Evolutionary conservation across 306 rosid genomes (phyloP).

Genomic region (Canavalia gladiata): DNA sequence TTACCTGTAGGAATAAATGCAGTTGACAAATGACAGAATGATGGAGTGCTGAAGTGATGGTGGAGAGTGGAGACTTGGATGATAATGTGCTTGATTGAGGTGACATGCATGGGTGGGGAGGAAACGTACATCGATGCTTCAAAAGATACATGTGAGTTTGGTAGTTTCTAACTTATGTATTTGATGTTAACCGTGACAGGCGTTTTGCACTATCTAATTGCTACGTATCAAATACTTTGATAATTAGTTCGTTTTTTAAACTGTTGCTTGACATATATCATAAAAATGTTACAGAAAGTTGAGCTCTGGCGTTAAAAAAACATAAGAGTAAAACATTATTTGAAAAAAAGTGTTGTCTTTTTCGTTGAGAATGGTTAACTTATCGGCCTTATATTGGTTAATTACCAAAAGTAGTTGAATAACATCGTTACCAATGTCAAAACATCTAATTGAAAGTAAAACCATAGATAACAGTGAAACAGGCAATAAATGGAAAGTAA

Average conservation of each 20-base stretch:
- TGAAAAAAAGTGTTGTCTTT: background rate
- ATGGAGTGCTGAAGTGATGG: constrained; percentile 1
- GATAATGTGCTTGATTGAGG: constrained; percentile 27
- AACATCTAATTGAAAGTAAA: background rate
- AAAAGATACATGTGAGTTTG: constrained; percentile 12
- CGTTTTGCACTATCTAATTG: background rate
- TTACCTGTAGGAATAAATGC: constrained; percentile 20
- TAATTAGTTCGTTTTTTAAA: background rate
- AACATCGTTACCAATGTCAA: background rate
- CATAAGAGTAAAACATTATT: background rate
- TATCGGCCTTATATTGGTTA: background rate
- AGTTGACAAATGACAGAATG: constrained; percentile 4
- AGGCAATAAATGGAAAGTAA: background rate
- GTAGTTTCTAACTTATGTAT: background rate
- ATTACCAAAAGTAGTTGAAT: background rate
- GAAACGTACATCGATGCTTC: constrained; percentile 3
- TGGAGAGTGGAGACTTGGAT: constrained; percentile 1
- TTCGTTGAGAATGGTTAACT: background rate
- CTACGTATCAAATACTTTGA: background rate
- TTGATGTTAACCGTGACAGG: constrained; percentile 2
- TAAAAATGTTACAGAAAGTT: background rate
- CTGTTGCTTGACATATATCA: background rate
- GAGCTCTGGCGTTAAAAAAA: background rate
- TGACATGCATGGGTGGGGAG: constrained; percentile 8
- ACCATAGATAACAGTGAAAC: too few species aligned